Conservation (phyloP, 805 yeast species). For the Hanseniaspora nectarophila region DNA sequence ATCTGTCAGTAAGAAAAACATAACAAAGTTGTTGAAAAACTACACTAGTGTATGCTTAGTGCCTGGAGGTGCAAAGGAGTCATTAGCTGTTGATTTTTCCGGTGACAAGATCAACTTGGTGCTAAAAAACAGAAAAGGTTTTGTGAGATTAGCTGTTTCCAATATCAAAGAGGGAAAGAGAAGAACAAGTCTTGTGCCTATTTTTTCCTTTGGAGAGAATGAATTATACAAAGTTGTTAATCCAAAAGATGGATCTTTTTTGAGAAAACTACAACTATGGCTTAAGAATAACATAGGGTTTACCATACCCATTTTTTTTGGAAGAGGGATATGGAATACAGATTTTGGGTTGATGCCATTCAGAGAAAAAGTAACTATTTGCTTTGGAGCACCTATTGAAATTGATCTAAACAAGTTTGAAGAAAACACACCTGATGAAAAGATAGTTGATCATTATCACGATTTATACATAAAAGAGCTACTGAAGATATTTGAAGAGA, state of each 20-base stretch:
- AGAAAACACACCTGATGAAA: slow-evolving; percentile 35
- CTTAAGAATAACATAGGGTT: slow-evolving; percentile 63
- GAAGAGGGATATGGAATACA: slow-evolving; percentile 83
- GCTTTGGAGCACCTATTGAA: slow-evolving; percentile 55
- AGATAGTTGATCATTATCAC: slow-evolving; percentile 57
- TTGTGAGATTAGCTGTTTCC: slow-evolving; percentile 58
- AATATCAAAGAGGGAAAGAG: slow-evolving; percentile 35
- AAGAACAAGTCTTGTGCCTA: slow-evolving; percentile 75
- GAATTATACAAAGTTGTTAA: slow-evolving; percentile 43
- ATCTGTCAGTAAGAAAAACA: slow-evolving; percentile 66
- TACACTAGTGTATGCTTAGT: slow-evolving; percentile 77
- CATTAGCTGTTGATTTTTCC: slow-evolving; percentile 48
- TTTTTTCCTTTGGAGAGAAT: slow-evolving; percentile 83
- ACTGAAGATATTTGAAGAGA: slow-evolving; percentile 49
- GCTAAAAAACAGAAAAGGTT: slow-evolving; percentile 70
- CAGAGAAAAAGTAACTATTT: slow-evolving; percentile 66
- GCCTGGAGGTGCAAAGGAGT: slow-evolving; percentile 92
- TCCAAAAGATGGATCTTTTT: slow-evolving; percentile 35
- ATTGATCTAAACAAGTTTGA: slow-evolving; percentile 36
- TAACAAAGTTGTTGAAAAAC: slow-evolving; percentile 47
- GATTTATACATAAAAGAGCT: slow-evolving; percentile 53
- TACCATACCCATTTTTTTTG: slow-evolving; percentile 82
- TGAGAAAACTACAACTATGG: slow-evolving; percentile 54
- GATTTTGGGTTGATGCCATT: slow-evolving; percentile 86
- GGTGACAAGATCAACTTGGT: slow-evolving; percentile 50